Percentiles rank a stretch among this genome's conserved stretches.
phyloP scores from a whole-genome alignment of 2,329 filamentous ascomycete genomes.

The Onygenales sp. region DNA sequence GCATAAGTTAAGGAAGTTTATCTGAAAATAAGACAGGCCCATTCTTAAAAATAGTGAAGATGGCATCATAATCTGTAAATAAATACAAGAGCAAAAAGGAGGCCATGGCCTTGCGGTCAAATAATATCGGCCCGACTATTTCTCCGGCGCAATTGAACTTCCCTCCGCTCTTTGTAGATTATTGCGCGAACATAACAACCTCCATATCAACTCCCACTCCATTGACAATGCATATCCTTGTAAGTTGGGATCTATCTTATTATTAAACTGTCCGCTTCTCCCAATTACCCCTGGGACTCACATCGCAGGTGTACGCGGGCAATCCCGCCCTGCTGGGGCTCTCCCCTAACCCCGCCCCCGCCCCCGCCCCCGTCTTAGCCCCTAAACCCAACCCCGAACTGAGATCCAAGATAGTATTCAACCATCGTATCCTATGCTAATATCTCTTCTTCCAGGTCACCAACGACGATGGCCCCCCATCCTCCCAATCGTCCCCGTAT shows the following conservation, averaged over 20 bases:
- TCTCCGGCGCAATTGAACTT: too few relatives aligned
- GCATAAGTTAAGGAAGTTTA: too few relatives aligned
- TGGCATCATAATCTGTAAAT: too few relatives aligned
- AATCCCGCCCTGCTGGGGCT: too few relatives aligned
- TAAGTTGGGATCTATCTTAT: conserved; percentile 21
- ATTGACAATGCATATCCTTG: conserved; percentile 41
- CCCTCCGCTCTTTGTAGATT: too few relatives aligned
- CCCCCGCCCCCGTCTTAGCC: background rate
- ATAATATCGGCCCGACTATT: too few relatives aligned
- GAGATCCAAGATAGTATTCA: background rate
- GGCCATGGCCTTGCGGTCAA: too few relatives aligned
- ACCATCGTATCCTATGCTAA: conserved; percentile 5
- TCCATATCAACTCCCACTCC: conserved; percentile 1
- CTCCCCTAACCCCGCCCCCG: background rate
- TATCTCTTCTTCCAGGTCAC: conserved; percentile 25
- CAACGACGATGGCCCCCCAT: conserved; percentile 77
- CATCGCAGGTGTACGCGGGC: background rate
- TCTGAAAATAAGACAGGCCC: too few relatives aligned
- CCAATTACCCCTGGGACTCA: conserved; percentile 3
- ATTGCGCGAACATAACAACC: background rate
- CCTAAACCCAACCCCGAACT: background rate
- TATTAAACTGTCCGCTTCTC: background rate
- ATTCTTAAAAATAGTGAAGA: too few relatives aligned
- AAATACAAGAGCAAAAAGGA: too few relatives aligned
- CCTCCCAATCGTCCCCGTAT: conserved; percentile 68